Conservation (phyloP, 768 basidiomycete genomes). For the Phaffia australis region DNA sequence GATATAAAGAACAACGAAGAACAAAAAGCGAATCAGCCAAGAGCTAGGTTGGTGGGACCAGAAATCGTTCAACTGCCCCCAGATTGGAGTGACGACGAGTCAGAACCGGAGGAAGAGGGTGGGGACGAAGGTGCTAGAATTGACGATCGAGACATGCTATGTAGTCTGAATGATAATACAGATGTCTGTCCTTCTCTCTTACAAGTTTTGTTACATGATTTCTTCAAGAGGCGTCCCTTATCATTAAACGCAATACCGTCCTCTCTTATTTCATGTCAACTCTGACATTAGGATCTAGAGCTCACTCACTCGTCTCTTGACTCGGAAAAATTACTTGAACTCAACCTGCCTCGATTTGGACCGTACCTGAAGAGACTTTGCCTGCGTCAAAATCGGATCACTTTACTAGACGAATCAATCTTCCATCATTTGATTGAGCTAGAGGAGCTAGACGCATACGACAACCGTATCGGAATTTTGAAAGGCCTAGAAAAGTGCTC, state of each 20-base stretch:
- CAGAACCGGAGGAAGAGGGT: constrained; percentile 14
- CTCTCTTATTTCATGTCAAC: background rate
- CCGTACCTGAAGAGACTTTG: constrained; percentile 59
- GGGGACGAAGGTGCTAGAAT: background rate
- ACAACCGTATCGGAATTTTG: constrained; percentile 75
- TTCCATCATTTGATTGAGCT: constrained; percentile 57
- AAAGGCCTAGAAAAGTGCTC: constrained; percentile 49
- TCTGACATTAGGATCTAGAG: constrained; percentile 63
- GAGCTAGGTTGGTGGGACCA: constrained; percentile 21
- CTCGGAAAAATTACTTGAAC: constrained; percentile 46
- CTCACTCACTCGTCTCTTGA: constrained; percentile 68
- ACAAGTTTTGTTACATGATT: background rate
- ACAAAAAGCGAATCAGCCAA: background rate
- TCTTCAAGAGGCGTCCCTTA: background rate
- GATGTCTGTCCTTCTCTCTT: constrained; percentile 4
- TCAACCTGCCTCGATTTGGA: constrained; percentile 58
- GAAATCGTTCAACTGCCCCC: constrained; percentile 25
- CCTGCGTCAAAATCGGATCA: constrained; percentile 74
- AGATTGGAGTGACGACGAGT: constrained; percentile 10
- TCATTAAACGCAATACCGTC: background rate
- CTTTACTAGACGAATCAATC: constrained; percentile 57
- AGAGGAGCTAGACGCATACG: constrained; percentile 89
- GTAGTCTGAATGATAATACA: constrained; percentile 16
- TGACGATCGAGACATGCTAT: constrained; percentile 13
- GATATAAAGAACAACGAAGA: too few species aligned